Evolutionary conservation across 2,329 filamentous ascomycete genomes (phyloP).

Genomic region (Thelonectria olida): DNA sequence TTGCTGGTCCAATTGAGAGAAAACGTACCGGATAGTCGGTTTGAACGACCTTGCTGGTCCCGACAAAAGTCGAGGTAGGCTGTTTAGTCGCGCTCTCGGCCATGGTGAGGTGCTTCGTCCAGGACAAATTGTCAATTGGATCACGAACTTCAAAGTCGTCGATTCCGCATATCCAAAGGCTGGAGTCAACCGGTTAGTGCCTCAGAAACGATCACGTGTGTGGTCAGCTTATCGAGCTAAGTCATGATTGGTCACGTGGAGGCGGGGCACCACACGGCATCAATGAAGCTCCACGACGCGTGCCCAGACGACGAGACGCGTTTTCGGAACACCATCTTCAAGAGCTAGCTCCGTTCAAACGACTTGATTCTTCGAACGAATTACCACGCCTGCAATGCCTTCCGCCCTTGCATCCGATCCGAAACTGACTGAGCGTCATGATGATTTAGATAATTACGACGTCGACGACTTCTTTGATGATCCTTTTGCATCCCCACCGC

Average conservation of each 20-base stretch:
- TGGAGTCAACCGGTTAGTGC: conserved; percentile 36
- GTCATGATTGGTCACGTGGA: conserved; percentile 29
- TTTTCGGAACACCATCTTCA: too few species aligned
- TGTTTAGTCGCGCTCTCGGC: conserved; percentile 51
- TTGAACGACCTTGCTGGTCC: conserved; percentile 75
- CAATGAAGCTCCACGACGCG: conserved; percentile 41
- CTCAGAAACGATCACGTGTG: conserved; percentile 47
- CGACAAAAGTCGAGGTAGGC: conserved; percentile 46
- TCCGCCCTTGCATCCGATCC: conserved; percentile 32
- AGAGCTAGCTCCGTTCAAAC: too few species aligned
- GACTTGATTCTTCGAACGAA: too few species aligned
- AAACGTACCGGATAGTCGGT: conserved; percentile 86
- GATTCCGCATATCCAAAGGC: conserved; percentile 36
- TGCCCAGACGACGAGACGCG: conserved; percentile 28
- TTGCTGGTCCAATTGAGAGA: conserved; percentile 23
- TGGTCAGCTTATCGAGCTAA: conserved; percentile 30
- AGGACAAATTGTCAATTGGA: conserved; percentile 41
- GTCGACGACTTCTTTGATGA: conserved; percentile 62
- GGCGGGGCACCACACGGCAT: conserved; percentile 11
- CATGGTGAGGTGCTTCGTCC: conserved; percentile 46
- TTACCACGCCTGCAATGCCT: conserved; percentile 33
- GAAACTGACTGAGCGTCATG: conserved; percentile 46
- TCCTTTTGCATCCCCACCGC: conserved; percentile 58
- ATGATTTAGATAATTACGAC: conserved; percentile 82
- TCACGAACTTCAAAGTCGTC: conserved; percentile 38